Evolutionary conservation across 352 stramenopile species (phyloP).

Genomic region (Pythium brachiatum): DNA sequence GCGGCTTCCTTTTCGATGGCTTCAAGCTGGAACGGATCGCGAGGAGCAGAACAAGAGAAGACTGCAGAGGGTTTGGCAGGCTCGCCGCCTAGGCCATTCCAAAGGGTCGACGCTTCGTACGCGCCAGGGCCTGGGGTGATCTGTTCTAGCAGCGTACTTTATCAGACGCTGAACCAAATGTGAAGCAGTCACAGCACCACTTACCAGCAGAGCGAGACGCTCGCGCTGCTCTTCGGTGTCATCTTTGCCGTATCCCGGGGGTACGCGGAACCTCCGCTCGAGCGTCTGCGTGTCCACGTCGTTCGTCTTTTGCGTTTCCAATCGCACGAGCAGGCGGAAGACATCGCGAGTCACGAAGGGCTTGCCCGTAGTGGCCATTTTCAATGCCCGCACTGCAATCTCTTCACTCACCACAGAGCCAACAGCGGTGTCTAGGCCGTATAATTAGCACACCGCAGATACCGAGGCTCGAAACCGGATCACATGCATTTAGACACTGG

Average conservation of each 20-base stretch:
- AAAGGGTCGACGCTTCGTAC: slow-evolving; percentile 36
- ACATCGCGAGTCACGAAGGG: slow-evolving; percentile 64
- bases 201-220: slow-evolving; percentile 11
- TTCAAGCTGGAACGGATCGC: slow-evolving; percentile 25
- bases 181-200: not conserved
- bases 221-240: slow-evolving; percentile 27
- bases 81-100: slow-evolving; percentile 24
- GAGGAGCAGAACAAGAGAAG: slow-evolving; percentile 30
- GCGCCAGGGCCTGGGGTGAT: slow-evolving; percentile 46
- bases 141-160: slow-evolving; percentile 9
- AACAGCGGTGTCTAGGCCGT: not conserved
- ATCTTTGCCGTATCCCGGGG: slow-evolving; percentile 44
- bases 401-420: not conserved
- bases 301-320: slow-evolving; percentile 58
- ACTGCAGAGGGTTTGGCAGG: slow-evolving; percentile 19
- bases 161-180: too few species aligned
- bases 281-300: slow-evolving; percentile 53
- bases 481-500: slow-evolving; percentile 50
- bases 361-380: slow-evolving; percentile 2
- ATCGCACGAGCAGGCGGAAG: slow-evolving; percentile 60
- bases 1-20: not conserved
- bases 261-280: slow-evolving; percentile 55
- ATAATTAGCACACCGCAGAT: not conserved
- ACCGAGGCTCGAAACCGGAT: not conserved
- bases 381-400: not conserved